Percentiles rank a stretch among this genome's conserved stretches.
These are phyloP conservation scores for Kokia cookei DNA, from an alignment of 441 rosid species.

Conservation along the genomic window DNA sequence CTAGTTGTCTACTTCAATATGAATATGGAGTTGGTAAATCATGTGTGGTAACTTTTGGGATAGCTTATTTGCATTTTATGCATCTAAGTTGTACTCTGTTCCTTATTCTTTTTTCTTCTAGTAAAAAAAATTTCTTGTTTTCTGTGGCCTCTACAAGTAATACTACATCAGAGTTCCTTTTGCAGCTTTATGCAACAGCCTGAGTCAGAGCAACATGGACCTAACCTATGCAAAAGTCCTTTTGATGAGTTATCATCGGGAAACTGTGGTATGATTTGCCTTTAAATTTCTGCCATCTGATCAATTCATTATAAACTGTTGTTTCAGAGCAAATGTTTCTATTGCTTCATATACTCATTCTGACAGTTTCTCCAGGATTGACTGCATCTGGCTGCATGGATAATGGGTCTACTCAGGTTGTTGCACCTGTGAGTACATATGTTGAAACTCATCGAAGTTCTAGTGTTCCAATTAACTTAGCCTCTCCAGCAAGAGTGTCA, in stretches of 20 bases:
- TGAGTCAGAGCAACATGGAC: constrained; percentile 52
- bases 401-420: constrained; percentile 32
- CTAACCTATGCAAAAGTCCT: constrained; percentile 35
- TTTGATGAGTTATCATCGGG: constrained; percentile 42
- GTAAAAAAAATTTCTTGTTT: neutral
- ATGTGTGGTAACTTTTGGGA: neutral
- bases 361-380: constrained; percentile 32
- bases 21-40: neutral
- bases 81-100: neutral
- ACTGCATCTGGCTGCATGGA: constrained; percentile 31
- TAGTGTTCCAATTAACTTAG: constrained; percentile 35
- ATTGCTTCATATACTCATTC: constrained; percentile 10
- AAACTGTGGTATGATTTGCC: constrained; percentile 45
- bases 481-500: constrained; percentile 34
- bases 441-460: constrained; percentile 39
- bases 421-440: constrained; percentile 32
- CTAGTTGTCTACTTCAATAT: neutral
- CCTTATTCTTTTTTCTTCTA: neutral
- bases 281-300: neutral
- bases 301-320: constrained; percentile 8
- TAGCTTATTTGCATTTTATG: constrained; percentile 4
- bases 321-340: constrained; percentile 1
- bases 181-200: constrained; percentile 46
- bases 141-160: neutral
- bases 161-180: constrained; percentile 14